These are phyloP conservation scores for Cercospora sp. DNA, from an alignment of 2,329 filamentous ascomycete species.

Conservation along the genomic window DNA sequence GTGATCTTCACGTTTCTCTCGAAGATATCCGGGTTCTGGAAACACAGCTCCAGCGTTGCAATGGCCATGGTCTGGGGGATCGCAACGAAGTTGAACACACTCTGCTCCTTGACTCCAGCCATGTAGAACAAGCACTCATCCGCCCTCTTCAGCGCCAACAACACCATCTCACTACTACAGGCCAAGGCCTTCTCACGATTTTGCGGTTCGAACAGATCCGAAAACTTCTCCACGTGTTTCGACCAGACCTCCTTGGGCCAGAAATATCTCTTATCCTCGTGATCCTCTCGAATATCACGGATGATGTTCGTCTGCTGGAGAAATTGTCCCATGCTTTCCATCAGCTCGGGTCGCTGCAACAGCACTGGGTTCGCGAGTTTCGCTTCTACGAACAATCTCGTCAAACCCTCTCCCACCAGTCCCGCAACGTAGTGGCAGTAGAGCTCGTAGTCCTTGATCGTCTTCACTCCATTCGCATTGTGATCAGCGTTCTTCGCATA, in stretches of 20 bases:
- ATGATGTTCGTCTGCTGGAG: constrained; percentile 99
- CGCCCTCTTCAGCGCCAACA: constrained; percentile 80
- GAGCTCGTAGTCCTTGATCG: constrained; percentile 84
- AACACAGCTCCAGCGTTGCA: constrained; percentile 86
- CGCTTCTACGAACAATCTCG: constrained; percentile 83
- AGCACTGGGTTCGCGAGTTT: constrained; percentile 84
- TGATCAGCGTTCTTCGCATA: constrained; percentile 82
- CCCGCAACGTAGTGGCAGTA: constrained; percentile 99
- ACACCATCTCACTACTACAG: constrained; percentile 90
- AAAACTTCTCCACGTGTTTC: constrained; percentile 86
- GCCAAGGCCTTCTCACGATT: constrained; percentile 76
- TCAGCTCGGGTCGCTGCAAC: constrained; percentile 73
- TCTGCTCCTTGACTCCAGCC: constrained; percentile 90
- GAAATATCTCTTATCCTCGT: constrained; percentile 82
- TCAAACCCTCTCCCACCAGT: constrained; percentile 91
- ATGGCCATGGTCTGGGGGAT: constrained; percentile 98
- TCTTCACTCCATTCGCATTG: constrained; percentile 71
- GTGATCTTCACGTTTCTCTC: constrained; percentile 92
- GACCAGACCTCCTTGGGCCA: constrained; percentile 97
- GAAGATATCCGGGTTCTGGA: constrained; percentile 86
- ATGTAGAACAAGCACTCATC: constrained; percentile 98
- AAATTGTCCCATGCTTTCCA: constrained; percentile 96
- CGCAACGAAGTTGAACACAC: constrained; percentile 97
- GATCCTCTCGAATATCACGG: constrained; percentile 89
- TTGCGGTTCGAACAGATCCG: constrained; percentile 83